These are phyloP conservation scores for Bocquillonia castaneifolia DNA, from an alignment of 441 rosid species.

Conservation along the genomic window DNA sequence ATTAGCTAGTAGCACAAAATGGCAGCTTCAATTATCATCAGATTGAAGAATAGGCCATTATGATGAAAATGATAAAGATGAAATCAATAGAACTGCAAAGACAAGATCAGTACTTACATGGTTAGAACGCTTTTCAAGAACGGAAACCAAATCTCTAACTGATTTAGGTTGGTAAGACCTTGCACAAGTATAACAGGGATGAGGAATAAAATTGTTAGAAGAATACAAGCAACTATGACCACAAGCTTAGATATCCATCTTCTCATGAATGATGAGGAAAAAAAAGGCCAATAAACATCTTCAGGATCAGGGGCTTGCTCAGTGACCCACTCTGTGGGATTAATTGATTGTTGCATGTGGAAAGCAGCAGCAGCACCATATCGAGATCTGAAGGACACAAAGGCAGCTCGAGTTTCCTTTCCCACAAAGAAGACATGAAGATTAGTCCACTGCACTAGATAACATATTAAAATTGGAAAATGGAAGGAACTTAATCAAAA, in stretches of 20 bases:
- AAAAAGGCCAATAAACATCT: constrained; percentile 87
- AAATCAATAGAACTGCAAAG: neutral
- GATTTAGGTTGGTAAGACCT: constrained; percentile 81
- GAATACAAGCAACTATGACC: constrained; percentile 44
- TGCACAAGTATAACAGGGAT: constrained; percentile 78
- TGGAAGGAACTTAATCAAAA: neutral
- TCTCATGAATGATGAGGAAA: constrained; percentile 70
- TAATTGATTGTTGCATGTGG: constrained; percentile 68
- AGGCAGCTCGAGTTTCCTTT: constrained; percentile 85
- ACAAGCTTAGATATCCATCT: constrained; percentile 67
- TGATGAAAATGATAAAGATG: neutral
- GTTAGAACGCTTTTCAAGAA: constrained; percentile 58
- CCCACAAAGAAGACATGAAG: constrained; percentile 25
- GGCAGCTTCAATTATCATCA: neutral
- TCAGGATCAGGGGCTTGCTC: constrained; percentile 82
- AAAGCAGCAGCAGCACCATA: constrained; percentile 71
- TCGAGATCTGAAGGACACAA: constrained; percentile 81
- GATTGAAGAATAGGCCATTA: neutral
- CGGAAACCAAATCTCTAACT: constrained; percentile 72
- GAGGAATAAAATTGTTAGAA: constrained; percentile 61
- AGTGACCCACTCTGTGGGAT: constrained; percentile 86
- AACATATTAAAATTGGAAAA: neutral
- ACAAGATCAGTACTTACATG: constrained; percentile 45
- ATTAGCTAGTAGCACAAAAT: neutral
- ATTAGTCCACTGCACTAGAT: constrained; percentile 20